Percentiles rank a stretch among this genome's conserved stretches.
phyloP scores from a whole-genome alignment of 164 flowering plant genomes.

The Aristolochia californica region DNA sequence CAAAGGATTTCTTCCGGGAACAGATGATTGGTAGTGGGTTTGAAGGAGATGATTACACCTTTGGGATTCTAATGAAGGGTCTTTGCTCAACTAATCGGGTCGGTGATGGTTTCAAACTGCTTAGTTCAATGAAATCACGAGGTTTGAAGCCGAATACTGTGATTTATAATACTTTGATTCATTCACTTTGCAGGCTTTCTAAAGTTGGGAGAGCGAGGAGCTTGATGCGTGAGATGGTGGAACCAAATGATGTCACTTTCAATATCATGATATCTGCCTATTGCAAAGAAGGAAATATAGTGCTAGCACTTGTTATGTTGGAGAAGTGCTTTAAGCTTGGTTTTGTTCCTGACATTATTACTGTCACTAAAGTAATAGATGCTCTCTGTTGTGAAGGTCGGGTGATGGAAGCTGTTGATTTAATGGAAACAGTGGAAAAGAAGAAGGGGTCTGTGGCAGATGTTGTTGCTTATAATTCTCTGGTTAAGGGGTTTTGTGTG shows the following conservation, averaged over 20 bases:
- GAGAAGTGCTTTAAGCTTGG: constrained; percentile 58
- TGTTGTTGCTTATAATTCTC: constrained; percentile 56
- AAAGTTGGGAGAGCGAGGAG: constrained; percentile 83
- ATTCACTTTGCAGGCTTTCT: constrained; percentile 71
- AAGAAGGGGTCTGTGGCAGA: constrained; percentile 44
- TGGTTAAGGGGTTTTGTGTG: constrained; percentile 62
- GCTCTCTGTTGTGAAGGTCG: constrained; percentile 56
- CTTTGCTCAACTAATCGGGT: constrained; percentile 77
- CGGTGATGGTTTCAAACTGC: constrained; percentile 68
- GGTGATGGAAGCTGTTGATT: constrained; percentile 51
- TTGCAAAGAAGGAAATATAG: constrained; percentile 48
- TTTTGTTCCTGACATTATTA: constrained; percentile 51
- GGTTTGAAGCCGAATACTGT: constrained; percentile 46
- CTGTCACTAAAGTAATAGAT: constrained; percentile 60
- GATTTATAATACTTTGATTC: constrained; percentile 70
- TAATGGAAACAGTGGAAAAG: constrained; percentile 55
- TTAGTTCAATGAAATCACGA: constrained; percentile 48
- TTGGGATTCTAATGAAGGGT: constrained; percentile 85
- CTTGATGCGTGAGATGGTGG: constrained; percentile 61
- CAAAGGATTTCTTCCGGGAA: constrained; percentile 64
- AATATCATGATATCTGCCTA: constrained; percentile 64
- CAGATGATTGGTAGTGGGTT: constrained; percentile 70
- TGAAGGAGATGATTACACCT: constrained; percentile 68
- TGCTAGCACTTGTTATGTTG: constrained; percentile 63
- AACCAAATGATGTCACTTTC: constrained; percentile 62